A percentile compares a stretch with the other conserved stretches of the same genome.
phyloP scores from a whole-genome alignment of 2,329 filamentous ascomycete species.

The Trichoderma afroharzianum region DNA sequence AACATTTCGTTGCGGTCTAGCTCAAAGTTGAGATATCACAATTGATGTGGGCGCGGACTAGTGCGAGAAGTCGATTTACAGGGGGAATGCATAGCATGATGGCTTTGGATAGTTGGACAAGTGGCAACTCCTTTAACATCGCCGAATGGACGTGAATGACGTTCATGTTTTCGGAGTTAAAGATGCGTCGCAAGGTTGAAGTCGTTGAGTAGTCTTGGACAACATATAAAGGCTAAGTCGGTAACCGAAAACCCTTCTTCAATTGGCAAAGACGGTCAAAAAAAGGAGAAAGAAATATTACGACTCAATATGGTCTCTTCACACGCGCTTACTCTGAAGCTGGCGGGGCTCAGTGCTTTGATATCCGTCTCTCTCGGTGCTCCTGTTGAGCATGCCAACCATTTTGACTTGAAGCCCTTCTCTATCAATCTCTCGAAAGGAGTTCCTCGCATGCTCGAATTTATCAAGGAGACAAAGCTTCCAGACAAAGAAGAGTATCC shows the following conservation, averaged over 20 bases:
- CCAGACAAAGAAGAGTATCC: neutral
- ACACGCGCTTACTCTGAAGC: neutral
- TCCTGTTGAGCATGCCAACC: neutral
- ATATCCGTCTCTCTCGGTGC: neutral
- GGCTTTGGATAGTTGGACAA: neutral
- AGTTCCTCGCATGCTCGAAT: neutral
- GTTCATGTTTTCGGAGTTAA: neutral
- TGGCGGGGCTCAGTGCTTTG: neutral
- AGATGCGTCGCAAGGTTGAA: neutral
- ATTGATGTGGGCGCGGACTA: neutral
- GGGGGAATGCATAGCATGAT: neutral
- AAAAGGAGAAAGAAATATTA: neutral
- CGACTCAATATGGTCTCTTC: neutral
- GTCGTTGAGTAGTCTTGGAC: neutral
- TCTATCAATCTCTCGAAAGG: neutral
- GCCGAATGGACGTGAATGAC: neutral
- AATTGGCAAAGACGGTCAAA: neutral
- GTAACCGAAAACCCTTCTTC: neutral
- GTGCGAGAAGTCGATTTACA: neutral
- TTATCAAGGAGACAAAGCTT: neutral
- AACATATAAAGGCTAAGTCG: neutral
- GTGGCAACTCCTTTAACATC: neutral
- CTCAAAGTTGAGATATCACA: neutral
- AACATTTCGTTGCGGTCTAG: neutral
- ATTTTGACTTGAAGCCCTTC: neutral